Base-by-base conservation (phyloP, 441 rosid species). In the Flueggea neowawraea region DNA sequence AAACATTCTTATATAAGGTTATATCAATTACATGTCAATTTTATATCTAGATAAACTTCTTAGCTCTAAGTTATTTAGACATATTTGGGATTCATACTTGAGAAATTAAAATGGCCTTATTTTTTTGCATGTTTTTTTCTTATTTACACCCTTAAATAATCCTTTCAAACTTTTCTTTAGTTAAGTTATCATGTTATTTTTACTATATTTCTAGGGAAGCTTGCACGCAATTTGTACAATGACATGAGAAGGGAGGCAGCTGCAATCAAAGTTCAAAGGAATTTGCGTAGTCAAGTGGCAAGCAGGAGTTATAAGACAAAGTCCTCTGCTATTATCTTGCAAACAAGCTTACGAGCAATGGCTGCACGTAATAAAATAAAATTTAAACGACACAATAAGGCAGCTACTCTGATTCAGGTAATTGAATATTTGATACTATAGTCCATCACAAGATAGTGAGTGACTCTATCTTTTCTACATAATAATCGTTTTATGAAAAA, bases 191-290 rank as follows among this genome's bases (percentile, higher is more conserved):
- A 57, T 57, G n/a, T 60, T 61, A 39, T 77, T 60, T 57, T 73
- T 33, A 58, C 62, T 55, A 16, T 17, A 7, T 17, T 4, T 74
- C 28, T 69, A 88, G 98, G 89, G 62, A 81, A 76, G 59, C 64
- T 81, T 59, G 88, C 81, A 55, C 68, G 84, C 63, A 71, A 73
- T 45, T 57, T 69, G 66, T 77, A 68, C 52, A 76, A 50, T 66
- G 41, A 67, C 55, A 78, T 70, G 82, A 86, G 63, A 79, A 84
- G 58, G 66, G 82, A 84, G 28, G 78, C 68, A 63, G 93, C 97
- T 63, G 95, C 96, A 49, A 70, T 82, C 53, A 81, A 84, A 81
- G 85, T 95, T 61, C 97, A 92, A 79, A 95, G 78, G 76, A 73
- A 78, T 75, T 78, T 75, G 58, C 95, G 91, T 39, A 78, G 96